Base-by-base conservation (phyloP, 1,284 basidiomycete species). In the Apiotrichum siamense region DNA sequence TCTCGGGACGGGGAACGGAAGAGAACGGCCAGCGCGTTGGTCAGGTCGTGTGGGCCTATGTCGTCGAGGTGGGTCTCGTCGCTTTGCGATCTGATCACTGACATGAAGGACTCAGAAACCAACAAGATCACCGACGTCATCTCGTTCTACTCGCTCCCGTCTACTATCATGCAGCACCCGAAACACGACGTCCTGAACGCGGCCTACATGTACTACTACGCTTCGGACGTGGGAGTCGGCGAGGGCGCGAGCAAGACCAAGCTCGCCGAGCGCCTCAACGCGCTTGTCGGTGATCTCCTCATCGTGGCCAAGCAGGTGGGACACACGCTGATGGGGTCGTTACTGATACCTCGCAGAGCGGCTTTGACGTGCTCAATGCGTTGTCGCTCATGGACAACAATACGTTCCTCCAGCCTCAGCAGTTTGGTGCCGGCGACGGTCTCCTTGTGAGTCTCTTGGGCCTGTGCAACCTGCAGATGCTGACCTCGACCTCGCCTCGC, bases 351-450 rank as follows among this genome's bases (percentile, higher is more conserved):
- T 13, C 15, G 29, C 54, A 87, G 72, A 83, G 85, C 41, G 82
- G 83, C 43, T 97, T 98, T 65, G 96, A 99, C 70, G 96, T 98
- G 10, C 84, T 98, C 73, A 98, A 99, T 73, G 89, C 88, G 1
- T 75, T 98, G 54, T 94, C 92, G 10, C 75, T 97, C 53, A 89
- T 97, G 85, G 96, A 98, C 73, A 98, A 97, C 71, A 79, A 83
- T 53, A 71, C 81, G 43, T 86, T 98, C 74, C 69, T 98, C 48
- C 75, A 81, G 29, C 88, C 94, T 52, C 79, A 91, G 52, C 86
- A 85, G 80, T 97, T 97, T 64, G 93, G 90, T 9, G 77, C 80
- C 7, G 93, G 93, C 3, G 88, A 96, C 66, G 93, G 93, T 3
- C 81, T 86, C 68, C 78, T 97, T 41, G n/a, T n/a, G n/a, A n/a